Conservation (phyloP, 1,284 basidiomycete genomes). For the Sphaerobolus stellatus region DNA sequence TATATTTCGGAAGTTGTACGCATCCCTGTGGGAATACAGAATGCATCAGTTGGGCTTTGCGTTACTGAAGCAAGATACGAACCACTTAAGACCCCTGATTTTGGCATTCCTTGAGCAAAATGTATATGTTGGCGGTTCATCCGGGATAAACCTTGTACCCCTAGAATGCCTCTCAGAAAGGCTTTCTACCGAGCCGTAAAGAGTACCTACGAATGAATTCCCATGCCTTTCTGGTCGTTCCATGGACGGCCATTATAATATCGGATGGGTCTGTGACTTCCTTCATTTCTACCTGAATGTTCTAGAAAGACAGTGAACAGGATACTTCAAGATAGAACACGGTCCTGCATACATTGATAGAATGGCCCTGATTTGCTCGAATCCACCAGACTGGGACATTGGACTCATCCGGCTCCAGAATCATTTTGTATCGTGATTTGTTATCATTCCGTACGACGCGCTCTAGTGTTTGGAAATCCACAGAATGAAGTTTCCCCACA, state of each 20-base stretch:
- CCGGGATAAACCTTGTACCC: conserved; percentile 70
- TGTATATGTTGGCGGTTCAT: conserved; percentile 90
- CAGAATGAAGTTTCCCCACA: conserved; percentile 49
- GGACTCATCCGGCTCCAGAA: conserved; percentile 51
- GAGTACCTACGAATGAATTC: conserved; percentile 59
- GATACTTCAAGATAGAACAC: neutral
- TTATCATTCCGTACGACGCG: conserved; percentile 72
- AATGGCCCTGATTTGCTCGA: conserved; percentile 93
- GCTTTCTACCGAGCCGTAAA: neutral
- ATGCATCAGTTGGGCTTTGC: neutral
- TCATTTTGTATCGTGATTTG: conserved; percentile 77
- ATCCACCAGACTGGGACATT: conserved; percentile 69
- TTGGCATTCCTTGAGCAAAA: conserved; percentile 63
- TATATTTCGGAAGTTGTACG: conserved; percentile 68
- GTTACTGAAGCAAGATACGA: conserved; percentile 20
- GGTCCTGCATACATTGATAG: conserved; percentile 57
- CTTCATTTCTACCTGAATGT: conserved; percentile 64
- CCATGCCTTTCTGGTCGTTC: conserved; percentile 71
- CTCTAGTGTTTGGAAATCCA: conserved; percentile 61
- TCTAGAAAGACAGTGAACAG: conserved; percentile 35
- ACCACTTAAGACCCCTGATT: conserved; percentile 75
- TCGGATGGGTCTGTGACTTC: conserved; percentile 61
- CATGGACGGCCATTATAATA: conserved; percentile 78
- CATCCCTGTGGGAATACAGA: conserved; percentile 57
- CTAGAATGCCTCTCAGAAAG: conserved; percentile 32